Base-by-base conservation (phyloP, 805 yeast genomes). In the Ascoidea rubescens region DNA sequence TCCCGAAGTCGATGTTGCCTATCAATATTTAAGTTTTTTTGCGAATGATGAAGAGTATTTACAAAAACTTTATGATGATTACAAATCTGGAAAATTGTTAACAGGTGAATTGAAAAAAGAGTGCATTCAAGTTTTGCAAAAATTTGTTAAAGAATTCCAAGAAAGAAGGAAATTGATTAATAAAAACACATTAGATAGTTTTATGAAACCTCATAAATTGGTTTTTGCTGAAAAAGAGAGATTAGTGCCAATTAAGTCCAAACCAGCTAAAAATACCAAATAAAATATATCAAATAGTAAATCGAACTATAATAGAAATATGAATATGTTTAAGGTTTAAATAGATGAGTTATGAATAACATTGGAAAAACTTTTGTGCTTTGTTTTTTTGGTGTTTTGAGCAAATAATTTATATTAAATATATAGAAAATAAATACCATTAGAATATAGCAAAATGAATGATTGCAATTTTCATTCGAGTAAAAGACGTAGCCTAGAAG, bases 1-100 rank as follows among this genome's bases (percentile, higher is more conserved):
- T 64, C 95, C 96, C 48, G 97, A 91, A 58, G 84, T 90, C 43
- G 99, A 93, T 67, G 96, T 93, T 53, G 87, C 99, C 2, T 93
- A 73, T 71, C 98, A 93, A 70, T 93, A 93, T 66, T 71, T 93
- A 57, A 78, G 89, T 5, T 93, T 93, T 72, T 90, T 93, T 75
- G 71, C 79, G 49, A 87, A 88, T 58, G 98, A 91, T 65, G 98
- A 93, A 64, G 90, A 72, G 46, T 79, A 84, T 61, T 74, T 93
- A 61, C 73, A 72, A 52, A 69, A 74, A 48, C 70, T 83, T 59
- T 78, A 80, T 54, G 75, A 77, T 45, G 77, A 74, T 46, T 93
- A 93, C 70, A 79, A 73, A 64, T 68, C 72, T 50, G 99, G 99
- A 56, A 89, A 85, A 55, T 66, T 93, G 53, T 73, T 91, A 59